Conservation (phyloP, 768 basidiomycete species). For the Phanerodontia chrysosporium region DNA sequence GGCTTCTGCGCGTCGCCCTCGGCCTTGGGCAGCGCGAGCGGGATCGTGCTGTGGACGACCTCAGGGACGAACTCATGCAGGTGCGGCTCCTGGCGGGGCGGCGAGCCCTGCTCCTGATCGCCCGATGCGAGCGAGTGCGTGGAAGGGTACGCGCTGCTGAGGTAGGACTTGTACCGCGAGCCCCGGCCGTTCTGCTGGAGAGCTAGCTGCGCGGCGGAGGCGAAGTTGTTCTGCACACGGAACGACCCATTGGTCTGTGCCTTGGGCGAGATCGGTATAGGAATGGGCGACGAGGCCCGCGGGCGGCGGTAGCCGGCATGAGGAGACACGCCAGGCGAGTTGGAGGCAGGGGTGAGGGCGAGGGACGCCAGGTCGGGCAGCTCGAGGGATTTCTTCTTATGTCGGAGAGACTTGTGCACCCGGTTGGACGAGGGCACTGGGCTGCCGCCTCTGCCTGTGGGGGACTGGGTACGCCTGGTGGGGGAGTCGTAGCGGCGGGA, state of each 20-base stretch:
- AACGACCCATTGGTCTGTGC: constrained; percentile 6
- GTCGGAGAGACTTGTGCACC: constrained; percentile 57
- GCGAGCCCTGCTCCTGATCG: constrained; percentile 19
- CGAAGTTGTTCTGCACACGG: constrained; percentile 30
- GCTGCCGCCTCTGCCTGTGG: constrained; percentile 21
- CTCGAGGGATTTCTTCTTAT: constrained; percentile 71
- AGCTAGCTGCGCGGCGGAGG: constrained; percentile 41
- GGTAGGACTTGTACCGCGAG: constrained; percentile 29
- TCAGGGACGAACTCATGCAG: constrained; percentile 46
- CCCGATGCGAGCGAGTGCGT: constrained; percentile 36
- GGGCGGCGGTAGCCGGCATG: constrained; percentile 38
- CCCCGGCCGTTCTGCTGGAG: constrained; percentile 26
- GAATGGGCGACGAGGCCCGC: constrained; percentile 45
- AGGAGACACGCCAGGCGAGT: constrained; percentile 37
- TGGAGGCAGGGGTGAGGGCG: constrained; percentile 39
- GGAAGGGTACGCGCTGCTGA: constrained; percentile 38
- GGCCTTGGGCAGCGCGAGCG: constrained; percentile 43
- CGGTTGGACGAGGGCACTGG: constrained; percentile 16
- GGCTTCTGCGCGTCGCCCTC: constrained; percentile 25
- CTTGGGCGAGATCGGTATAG: constrained; percentile 38
- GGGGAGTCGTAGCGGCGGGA: constrained; percentile 12
- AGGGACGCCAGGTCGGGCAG: constrained; percentile 66
- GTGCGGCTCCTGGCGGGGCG: constrained; percentile 21
- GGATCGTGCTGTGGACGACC: constrained; percentile 60
- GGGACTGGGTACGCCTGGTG: constrained; percentile 20